Evolutionary conservation across 2,329 filamentous ascomycete species (phyloP), one percentile per base, ranked within the genome.

Genomic region (Fusarium humuli): DNA sequence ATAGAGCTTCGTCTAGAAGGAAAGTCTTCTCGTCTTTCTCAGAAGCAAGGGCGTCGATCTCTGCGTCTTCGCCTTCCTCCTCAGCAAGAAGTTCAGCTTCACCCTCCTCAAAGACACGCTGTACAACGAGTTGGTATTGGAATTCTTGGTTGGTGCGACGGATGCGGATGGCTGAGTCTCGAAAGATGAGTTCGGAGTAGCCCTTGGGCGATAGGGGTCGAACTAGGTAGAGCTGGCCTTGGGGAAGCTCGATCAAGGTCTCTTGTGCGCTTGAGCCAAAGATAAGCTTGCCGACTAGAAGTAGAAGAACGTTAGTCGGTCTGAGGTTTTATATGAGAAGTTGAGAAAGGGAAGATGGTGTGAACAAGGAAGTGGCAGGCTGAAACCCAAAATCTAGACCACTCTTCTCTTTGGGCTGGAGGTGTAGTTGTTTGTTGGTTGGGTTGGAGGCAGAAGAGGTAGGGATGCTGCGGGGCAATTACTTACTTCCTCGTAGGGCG

Each of bases 1-100:
- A 93, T 40, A 99, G 86, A 57, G 90, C 89, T 79, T 98, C 92
- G 87, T 98, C 95, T n/a, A 99, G 90, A 49, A 98, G 82, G 78
- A 98, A 99, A 0, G 92, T 95, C 84, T 97, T 98, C 83, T 99
- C 96, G 91, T 99, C 97, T 75, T 94, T 93, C 76, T 98, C 94
- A 25, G 86, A 84, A 29, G 86, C 86, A 57, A 96, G 85, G n/a
- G 88, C 89, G 77, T 95, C 93, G 46, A 89, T 87, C 61, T 89
- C 91, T 49, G 87, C 91, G 82, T 97, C 92, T 69, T 95, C 93
- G 55, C 90, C 93, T 75, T 94, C 93, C 78, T 97, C 95, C 74
- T 97, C 95, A 46, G 91, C 94, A 44, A 97, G 83, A 23, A 96
- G 87, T 76, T 98, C 95, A 69, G 94, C 95, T 78, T 99, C 96